Conservation (phyloP, 305 asterid genomes). For the Fraxinus angustifolia region DNA sequence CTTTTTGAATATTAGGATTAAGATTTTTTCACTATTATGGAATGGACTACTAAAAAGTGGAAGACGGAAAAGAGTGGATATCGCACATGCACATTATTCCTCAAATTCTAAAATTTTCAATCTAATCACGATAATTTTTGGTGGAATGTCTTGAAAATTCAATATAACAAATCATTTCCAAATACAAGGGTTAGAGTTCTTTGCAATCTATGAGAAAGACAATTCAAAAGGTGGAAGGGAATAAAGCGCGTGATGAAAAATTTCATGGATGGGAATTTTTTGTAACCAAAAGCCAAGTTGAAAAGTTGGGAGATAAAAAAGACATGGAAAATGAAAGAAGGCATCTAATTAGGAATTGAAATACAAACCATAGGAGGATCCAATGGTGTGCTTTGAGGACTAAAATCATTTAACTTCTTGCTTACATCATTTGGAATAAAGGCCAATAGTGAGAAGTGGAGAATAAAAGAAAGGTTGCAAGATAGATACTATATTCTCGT, state of each 20-base stretch:
- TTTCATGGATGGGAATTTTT: background rate
- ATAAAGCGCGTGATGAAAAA: background rate
- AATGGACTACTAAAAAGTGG: background rate
- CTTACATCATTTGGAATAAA: background rate
- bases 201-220: background rate
- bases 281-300: background rate
- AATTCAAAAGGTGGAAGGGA: slow-evolving; percentile 10
- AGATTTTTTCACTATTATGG: background rate
- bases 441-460: background rate
- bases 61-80: background rate
- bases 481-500: background rate
- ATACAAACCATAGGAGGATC: background rate
- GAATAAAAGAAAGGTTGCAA: background rate
- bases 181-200: background rate
- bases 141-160: background rate
- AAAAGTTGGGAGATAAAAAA: background rate
- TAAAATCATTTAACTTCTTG: background rate
- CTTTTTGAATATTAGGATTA: background rate
- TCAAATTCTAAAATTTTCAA: background rate
- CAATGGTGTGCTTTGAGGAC: slow-evolving; percentile 1
- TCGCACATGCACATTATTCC: background rate
- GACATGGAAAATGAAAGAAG: background rate
- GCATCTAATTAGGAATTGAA: background rate
- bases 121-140: background rate
- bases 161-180: background rate